phyloP scores from a whole-genome alignment of 1,284 basidiomycete genomes.

The Dichomitus squalens region DNA sequence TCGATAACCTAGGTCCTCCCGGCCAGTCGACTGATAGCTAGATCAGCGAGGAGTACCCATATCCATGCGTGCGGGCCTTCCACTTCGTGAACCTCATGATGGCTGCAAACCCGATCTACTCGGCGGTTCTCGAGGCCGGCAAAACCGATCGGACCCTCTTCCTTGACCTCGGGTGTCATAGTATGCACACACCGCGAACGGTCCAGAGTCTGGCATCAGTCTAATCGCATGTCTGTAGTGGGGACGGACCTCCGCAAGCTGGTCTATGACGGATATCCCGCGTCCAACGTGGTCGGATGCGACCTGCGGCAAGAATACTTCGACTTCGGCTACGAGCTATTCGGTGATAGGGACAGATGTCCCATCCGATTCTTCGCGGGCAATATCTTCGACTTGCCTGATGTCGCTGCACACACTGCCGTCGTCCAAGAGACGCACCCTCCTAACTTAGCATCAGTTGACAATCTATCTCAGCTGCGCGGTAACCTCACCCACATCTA shows the following conservation, averaged over 20 bases:
- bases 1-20: background rate
- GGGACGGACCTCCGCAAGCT: constrained; percentile 39
- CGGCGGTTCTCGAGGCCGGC: constrained; percentile 29
- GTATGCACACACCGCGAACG: constrained; percentile 25
- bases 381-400: constrained; percentile 34
- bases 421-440: background rate
- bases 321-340: constrained; percentile 35
- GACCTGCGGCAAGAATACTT: constrained; percentile 38
- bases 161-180: constrained; percentile 40
- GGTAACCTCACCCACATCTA: constrained; percentile 33
- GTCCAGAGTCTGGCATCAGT: too few relatives aligned
- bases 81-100: constrained; percentile 36
- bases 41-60: constrained; percentile 35
- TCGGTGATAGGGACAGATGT: constrained; percentile 22
- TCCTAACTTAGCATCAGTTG: constrained; percentile 10
- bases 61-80: constrained; percentile 39
- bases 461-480: constrained; percentile 23
- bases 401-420: too few relatives aligned
- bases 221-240: constrained; percentile 25
- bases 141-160: constrained; percentile 28
- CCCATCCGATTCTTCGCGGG: constrained; percentile 36
- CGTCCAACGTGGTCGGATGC: constrained; percentile 31
- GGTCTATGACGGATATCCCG: constrained; percentile 36
- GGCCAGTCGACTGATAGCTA: background rate
- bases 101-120: constrained; percentile 31